Conservation (phyloP, 1,284 basidiomycete species). For the Malassezia psittaci region DNA sequence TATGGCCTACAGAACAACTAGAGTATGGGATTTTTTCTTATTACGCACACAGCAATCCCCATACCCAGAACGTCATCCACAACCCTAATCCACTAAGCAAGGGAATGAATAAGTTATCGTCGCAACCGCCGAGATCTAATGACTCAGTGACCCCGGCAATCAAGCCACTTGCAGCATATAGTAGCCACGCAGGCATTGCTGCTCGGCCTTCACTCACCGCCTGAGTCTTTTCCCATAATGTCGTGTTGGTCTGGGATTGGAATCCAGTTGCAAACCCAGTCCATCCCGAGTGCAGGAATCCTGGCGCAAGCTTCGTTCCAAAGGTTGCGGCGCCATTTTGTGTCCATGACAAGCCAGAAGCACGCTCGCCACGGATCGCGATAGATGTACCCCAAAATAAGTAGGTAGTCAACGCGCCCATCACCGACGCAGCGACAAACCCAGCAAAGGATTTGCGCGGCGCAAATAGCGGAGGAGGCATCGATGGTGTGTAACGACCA, state of each 20-base stretch:
- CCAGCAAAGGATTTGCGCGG: constrained; percentile 79
- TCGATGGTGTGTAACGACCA: constrained; percentile 64
- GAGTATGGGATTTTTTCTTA: not conserved
- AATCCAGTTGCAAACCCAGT: constrained; percentile 23
- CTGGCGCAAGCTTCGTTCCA: constrained; percentile 27
- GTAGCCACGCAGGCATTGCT: constrained; percentile 32
- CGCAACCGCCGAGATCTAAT: constrained; percentile 67
- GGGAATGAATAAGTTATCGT: constrained; percentile 88
- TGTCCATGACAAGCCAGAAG: constrained; percentile 35
- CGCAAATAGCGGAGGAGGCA: constrained; percentile 68
- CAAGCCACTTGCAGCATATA: constrained; percentile 35
- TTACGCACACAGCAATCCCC: constrained; percentile 22
- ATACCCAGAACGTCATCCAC: constrained; percentile 50
- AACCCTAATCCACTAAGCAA: constrained; percentile 76
- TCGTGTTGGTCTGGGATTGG: constrained; percentile 15
- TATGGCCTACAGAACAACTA: not conserved
- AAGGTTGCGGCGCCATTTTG: constrained; percentile 17
- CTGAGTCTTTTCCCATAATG: constrained; percentile 17
- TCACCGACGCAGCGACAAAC: constrained; percentile 70
- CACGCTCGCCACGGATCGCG: constrained; percentile 25
- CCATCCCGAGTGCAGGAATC: constrained; percentile 28
- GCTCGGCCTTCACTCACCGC: constrained; percentile 5
- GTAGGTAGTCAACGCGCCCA: constrained; percentile 63
- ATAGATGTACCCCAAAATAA: constrained; percentile 62
- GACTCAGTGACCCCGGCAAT: constrained; percentile 49